Base-by-base conservation (phyloP, 345 rosid species). In the Populus davidiana region DNA sequence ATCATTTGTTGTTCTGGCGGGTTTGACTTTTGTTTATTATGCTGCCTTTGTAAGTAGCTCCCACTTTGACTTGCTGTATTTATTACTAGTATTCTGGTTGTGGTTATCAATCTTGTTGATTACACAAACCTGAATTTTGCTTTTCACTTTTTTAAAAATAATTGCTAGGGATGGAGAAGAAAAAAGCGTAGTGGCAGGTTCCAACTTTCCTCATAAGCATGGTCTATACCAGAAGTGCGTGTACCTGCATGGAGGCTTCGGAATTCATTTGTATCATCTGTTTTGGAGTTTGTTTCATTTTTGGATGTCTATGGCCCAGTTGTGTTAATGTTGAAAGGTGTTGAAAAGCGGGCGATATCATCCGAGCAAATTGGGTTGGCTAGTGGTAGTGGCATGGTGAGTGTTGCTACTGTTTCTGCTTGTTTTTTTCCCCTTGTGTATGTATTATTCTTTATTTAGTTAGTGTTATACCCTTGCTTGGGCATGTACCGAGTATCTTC, bases 81-180 rank as follows among this genome's bases (percentile, higher is more conserved):
- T 59, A 18, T 11, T 36, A 76, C 9, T 56, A 16, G 25, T 54
- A 0, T 5, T n/a, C 7, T 43, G 67, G 36, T 65, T 71, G 17
- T 70, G 20, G 44, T 9, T 20, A 44, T 52, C 16, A 16, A 5
- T 5, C 1, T 17, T 11, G 17, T 12, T 43, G 70, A n/a, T 56
- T 17, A 49, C 23, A 35, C 29, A 72, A 47, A 67, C 79, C 54
- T 67, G 25, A 67, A 31, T 2, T 23, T 25, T 27, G n/a, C 59
- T 66, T 35, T 50, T 35, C n/a, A 5, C 12, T 59, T 67, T 17
- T 64, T 67, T 16, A 4, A 36, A 29, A 67, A 63, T 49, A 77
- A 70, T 78, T 77, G 33, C 66, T 78, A 95, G 98, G 98, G 98
- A 77, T 95, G 99, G 98, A 95, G 91, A 85, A 90, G 97, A 81